Percentiles rank a stretch among this genome's conserved stretches.
Evolutionary conservation across 768 basidiomycete species (phyloP).

Genomic region (Pulveroboletus frians): DNA sequence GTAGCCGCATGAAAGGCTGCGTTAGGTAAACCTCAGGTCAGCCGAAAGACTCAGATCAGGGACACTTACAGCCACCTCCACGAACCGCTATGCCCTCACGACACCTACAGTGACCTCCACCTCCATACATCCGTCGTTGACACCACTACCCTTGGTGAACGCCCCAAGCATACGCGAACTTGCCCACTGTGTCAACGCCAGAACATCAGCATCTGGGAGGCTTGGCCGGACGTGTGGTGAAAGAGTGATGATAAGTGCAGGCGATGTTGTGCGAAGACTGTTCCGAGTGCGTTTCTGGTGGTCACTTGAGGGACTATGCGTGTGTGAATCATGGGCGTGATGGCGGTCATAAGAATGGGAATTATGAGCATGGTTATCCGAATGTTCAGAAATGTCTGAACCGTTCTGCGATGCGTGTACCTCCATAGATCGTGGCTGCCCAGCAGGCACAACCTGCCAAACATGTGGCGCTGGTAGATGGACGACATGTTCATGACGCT

Average conservation of each 20-base stretch:
- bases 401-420: neutral
- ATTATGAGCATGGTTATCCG: constrained; percentile 12
- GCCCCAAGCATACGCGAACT: constrained; percentile 61
- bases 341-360: constrained; percentile 8
- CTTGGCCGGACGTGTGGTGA: constrained; percentile 70
- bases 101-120: constrained; percentile 74
- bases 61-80: constrained; percentile 7
- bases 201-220: constrained; percentile 63
- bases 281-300: constrained; percentile 3
- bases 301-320: neutral
- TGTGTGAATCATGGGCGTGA: constrained; percentile 2
- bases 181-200: constrained; percentile 71
- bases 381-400: neutral
- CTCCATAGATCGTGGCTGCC: constrained; percentile 19
- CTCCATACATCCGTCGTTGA: constrained; percentile 30
- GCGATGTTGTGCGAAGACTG: constrained; percentile 17
- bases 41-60: neutral
- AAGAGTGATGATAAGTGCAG: constrained; percentile 67
- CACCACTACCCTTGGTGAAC: constrained; percentile 36
- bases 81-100: constrained; percentile 47
- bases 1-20: neutral
- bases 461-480: constrained; percentile 84
- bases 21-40: neutral
- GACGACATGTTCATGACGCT: constrained; percentile 76
- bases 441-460: constrained; percentile 70